Evolutionary conservation across 352 stramenopile genomes (phyloP).

Genomic region (Phytophthora aleatoria): DNA sequence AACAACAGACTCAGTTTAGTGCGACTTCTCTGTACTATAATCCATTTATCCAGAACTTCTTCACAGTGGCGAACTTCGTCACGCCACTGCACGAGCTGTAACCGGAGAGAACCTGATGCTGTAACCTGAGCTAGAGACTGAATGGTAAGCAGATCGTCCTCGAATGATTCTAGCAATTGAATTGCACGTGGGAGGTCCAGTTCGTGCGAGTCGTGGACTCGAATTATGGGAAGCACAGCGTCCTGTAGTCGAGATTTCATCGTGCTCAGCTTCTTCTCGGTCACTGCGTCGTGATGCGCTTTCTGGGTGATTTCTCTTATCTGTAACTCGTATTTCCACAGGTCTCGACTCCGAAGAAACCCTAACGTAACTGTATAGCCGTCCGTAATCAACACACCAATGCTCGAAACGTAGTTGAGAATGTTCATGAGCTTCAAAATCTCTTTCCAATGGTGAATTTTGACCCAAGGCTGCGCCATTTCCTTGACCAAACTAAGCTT

Average conservation of each 20-base stretch:
- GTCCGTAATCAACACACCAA: conserved; percentile 53
- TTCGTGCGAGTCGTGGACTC: conserved; percentile 51
- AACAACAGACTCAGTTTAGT: conserved; percentile 55
- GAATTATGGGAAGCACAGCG: conserved; percentile 44
- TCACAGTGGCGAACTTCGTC: conserved; percentile 68
- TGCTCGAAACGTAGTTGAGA: conserved; percentile 54
- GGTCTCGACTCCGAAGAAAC: conserved; percentile 49
- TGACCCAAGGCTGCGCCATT: conserved; percentile 56
- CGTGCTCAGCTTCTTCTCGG: conserved; percentile 55
- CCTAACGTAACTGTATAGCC: conserved; percentile 56
- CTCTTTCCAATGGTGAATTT: conserved; percentile 66
- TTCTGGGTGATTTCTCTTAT: conserved; percentile 65
- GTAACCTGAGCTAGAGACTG: conserved; percentile 58
- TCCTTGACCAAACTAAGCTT: conserved; percentile 56
- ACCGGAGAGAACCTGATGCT: conserved; percentile 36
- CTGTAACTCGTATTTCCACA: conserved; percentile 62
- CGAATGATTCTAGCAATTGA: conserved; percentile 48
- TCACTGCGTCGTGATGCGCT: conserved; percentile 57
- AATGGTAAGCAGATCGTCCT: conserved; percentile 64
- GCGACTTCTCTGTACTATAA: conserved; percentile 55
- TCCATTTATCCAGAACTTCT: conserved; percentile 65
- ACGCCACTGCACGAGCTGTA: conserved; percentile 55
- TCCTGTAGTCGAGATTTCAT: conserved; percentile 62
- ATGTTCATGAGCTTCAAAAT: conserved; percentile 55
- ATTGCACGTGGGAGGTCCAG: conserved; percentile 38